phyloP scores from a whole-genome alignment of 2,329 filamentous ascomycete species.

The Xylaria sp. region DNA sequence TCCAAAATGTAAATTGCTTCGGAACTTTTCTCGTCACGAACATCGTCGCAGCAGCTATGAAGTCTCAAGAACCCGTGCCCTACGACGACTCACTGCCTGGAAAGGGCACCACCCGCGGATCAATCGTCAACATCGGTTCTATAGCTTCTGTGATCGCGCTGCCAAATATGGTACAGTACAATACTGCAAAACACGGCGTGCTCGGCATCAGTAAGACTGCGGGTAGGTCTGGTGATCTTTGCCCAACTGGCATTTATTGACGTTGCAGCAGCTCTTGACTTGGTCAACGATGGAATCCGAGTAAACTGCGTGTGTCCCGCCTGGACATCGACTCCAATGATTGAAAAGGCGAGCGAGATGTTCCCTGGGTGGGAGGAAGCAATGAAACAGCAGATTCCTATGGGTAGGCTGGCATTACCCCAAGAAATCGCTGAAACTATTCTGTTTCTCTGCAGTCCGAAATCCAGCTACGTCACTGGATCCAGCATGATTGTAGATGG shows the following conservation, averaged over 20 bases:
- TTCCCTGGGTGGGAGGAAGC: not conserved
- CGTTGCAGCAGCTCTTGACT: slow-evolving; percentile 1
- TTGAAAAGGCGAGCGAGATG: not conserved
- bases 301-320: slow-evolving; percentile 5
- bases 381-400: not conserved
- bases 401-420: not conserved
- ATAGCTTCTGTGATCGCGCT: not conserved
- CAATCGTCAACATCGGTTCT: not conserved
- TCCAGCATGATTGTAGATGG: not conserved
- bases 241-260: not conserved
- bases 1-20: not conserved
- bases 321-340: not conserved
- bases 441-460: not conserved
- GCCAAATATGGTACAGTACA: not conserved
- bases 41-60: not conserved
- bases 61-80: not conserved
- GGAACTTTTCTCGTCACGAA: not conserved
- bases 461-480: not conserved
- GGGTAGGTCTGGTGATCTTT: not conserved
- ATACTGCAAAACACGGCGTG: not conserved
- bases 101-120: not conserved
- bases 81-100: not conserved
- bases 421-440: not conserved
- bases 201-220: slow-evolving; percentile 3
- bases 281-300: not conserved